Evolutionary conservation across 306 rosid species (phyloP).

Genomic region (Carpinus viminea): DNA sequence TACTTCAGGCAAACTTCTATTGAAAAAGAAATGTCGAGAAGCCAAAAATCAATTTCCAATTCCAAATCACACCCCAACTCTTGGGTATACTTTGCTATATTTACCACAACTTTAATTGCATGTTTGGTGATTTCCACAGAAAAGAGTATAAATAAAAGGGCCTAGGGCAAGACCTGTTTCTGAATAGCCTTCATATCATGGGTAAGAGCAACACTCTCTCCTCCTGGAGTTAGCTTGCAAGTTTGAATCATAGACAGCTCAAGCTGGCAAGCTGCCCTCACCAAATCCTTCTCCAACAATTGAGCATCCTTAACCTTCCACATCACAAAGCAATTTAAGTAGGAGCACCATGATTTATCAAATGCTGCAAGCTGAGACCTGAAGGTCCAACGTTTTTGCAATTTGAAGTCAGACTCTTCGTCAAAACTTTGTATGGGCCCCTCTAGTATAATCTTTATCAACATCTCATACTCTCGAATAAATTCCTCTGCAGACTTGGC

Average conservation of each 20-base stretch:
- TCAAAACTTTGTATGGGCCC: slow-evolving; percentile 69
- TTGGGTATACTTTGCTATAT: neutral
- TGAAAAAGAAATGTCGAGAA: neutral
- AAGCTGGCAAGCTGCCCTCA: slow-evolving; percentile 96
- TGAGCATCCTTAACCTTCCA: slow-evolving; percentile 97
- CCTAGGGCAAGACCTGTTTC: slow-evolving; percentile 66
- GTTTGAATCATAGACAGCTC: slow-evolving; percentile 96
- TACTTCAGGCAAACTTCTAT: neutral
- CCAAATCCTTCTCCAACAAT: slow-evolving; percentile 82
- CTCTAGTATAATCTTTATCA: slow-evolving; percentile 63
- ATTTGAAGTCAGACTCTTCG: slow-evolving; percentile 50
- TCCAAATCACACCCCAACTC: neutral
- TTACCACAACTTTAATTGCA: neutral
- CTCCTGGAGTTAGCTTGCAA: slow-evolving; percentile 77
- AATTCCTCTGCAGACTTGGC: slow-evolving; percentile 78
- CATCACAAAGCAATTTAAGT: slow-evolving; percentile 77
- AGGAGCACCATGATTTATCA: slow-evolving; percentile 95
- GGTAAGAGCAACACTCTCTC: slow-evolving; percentile 55
- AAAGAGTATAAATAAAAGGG: slow-evolving; percentile 12
- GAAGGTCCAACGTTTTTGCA: slow-evolving; percentile 60
- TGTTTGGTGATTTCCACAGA: slow-evolving; percentile 6
- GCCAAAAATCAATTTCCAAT: neutral
- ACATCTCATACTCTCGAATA: slow-evolving; percentile 64
- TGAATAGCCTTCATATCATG: slow-evolving; percentile 92
- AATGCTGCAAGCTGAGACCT: slow-evolving; percentile 81